Evolutionary conservation across 345 rosid genomes (phyloP), one percentile per base, ranked within the genome.

Genomic region (Geranium brycei): DNA sequence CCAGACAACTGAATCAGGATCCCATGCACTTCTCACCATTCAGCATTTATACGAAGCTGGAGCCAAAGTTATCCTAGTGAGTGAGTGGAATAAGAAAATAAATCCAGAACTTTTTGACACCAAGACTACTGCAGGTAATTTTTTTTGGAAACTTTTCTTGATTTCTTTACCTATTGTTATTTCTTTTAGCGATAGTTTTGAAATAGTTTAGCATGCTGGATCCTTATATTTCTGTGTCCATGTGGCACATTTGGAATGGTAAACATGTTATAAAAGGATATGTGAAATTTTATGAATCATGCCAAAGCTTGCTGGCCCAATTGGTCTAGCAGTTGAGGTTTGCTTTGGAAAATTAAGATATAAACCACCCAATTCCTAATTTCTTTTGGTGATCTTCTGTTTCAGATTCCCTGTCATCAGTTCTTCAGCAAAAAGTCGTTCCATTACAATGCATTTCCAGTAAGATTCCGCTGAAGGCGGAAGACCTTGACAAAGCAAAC

Each of bases 31-130:
- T 72, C 57, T 47, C 69, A 86, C 84, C 19, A 72, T 86, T 61
- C 70, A 67, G 62, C 82, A 84, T 75, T 71, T 84, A 60, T 69
- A 61, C 58, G 78, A 68, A 79, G 68, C 76, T 58, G 81, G 84
- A 18, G 85, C 85, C 19, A 84, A 73, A 72, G 61, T 86, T 13
- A 74, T 84, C 66, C 80, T 83, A n/a, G 73, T 66, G 64, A 76
- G 87, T 69, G 82, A 69, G 53, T 84, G 87, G 92, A 73, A 67
- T 51, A 58, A 61, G 66, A 73, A 71, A 70, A 67, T 19, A 17
- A 61, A 67, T 72, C 69, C 73, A 13, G 73, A 69, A 59, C 72
- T 72, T 65, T 74, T 40, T 68, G 69, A 66, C 61, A 65, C 59
- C 13, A 76, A 76, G 55, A 68, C 76, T 64, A 72, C 74, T 65